Base-by-base conservation (phyloP, 176 grass and related monocot genomes). In the Ensete glaucum region DNA sequence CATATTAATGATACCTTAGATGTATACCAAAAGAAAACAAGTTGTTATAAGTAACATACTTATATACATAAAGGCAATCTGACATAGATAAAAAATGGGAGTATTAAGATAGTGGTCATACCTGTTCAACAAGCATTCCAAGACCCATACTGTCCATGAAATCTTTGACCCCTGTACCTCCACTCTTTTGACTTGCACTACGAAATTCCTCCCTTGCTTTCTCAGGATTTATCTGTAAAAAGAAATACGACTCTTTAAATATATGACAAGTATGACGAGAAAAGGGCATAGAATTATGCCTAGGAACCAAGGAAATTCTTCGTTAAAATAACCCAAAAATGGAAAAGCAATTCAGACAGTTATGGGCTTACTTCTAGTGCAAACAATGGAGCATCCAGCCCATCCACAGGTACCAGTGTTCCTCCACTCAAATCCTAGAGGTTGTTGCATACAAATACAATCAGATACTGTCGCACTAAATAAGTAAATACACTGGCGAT, bases 71-170 rank as follows among this genome's bases (percentile, higher is more conserved):
- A 43, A 6, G 34, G 34, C 34, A 43, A 6, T 43, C 34, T 43
- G 34, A 43, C 0, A 0, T 43, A 43, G 25, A 65, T 65, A 11
- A 14, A 50, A n/a, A 20, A 19, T n/a, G 12, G n/a, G 19, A 50
- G 24, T 50, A 50, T 70, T 70, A 51, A 70, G 19, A 17, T 70
- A 51, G 43, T 10, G 6, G 3, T 11, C 6, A 11, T 50, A 99
- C 95, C 95, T 94, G 95, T 16, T 99, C 95, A 48, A 54, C 81
- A 85, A 99, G 91, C 71, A 87, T 23, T 26, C 95, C 95, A 72
- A 99, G 86, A 48, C 95, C 95, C 95, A 99, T 91, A 74, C 86
- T 87, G 12, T 99, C 95, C 95, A 99, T 94, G 71, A 99, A 91
- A 87, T 99, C 95, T 82, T 99, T 89, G 29, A 94, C 88, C 2